phyloP scores from a whole-genome alignment of 2,329 filamentous ascomycete species.

The Elsinoe batatas region DNA sequence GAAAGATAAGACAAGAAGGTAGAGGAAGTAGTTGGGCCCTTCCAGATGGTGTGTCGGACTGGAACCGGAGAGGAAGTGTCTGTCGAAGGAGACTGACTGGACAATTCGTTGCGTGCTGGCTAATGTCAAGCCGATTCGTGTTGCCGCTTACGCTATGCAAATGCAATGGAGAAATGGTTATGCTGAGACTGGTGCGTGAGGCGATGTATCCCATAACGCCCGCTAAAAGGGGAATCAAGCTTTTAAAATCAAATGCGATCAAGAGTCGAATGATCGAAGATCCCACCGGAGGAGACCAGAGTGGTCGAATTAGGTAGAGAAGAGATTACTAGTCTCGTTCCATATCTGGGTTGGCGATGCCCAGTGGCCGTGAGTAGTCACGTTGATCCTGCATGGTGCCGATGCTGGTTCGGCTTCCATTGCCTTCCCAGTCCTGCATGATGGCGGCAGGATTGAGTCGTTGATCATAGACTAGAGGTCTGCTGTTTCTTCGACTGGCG shows the following conservation, averaged over 20 bases:
- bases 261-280: too few species aligned
- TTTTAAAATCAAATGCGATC: not conserved
- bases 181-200: slow-evolving; percentile 11
- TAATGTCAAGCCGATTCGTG: not conserved
- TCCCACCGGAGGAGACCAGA: too few species aligned
- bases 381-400: slow-evolving; percentile 38
- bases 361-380: slow-evolving; percentile 40
- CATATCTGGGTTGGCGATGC: slow-evolving; percentile 30
- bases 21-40: not conserved
- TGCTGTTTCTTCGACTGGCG: slow-evolving; percentile 28
- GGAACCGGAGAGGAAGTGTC: not conserved
- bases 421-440: slow-evolving; percentile 35
- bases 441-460: slow-evolving; percentile 40
- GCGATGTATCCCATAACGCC: slow-evolving; percentile 7
- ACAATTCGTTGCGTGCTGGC: not conserved
- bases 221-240: slow-evolving; percentile 11
- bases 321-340: not conserved
- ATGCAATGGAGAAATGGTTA: not conserved
- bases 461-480: slow-evolving; percentile 39
- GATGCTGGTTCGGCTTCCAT: slow-evolving; percentile 37
- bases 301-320: not conserved
- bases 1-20: slow-evolving; percentile 9
- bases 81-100: not conserved
- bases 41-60: not conserved
- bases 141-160: slow-evolving; percentile 10